Percentiles rank a stretch among this genome's conserved stretches.
Evolutionary conservation across 352 stramenopile species (phyloP).

Genomic region (Phytophthora hybrid): DNA sequence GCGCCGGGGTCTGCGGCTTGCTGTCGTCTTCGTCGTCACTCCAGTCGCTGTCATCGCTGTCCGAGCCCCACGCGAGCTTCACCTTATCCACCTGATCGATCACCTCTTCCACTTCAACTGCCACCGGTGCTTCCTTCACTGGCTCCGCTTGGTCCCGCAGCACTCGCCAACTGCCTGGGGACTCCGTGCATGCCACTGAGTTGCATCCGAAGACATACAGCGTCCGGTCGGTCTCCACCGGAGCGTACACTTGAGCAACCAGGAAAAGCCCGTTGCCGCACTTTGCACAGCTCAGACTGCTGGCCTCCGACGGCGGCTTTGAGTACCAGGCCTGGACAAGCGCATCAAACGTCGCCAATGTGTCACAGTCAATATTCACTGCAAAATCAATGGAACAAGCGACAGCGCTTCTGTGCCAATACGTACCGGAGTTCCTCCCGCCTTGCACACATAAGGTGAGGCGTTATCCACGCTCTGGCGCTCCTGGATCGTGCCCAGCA

Average conservation of each 20-base stretch:
- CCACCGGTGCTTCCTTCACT: conserved; percentile 6
- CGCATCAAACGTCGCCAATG: conserved; percentile 10
- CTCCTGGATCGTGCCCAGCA: conserved; percentile 78
- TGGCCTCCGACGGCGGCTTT: conserved; percentile 47
- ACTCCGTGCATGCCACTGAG: conserved; percentile 71
- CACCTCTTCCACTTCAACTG: conserved; percentile 20
- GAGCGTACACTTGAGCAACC: conserved; percentile 83
- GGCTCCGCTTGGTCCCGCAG: conserved; percentile 63
- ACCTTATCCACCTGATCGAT: conserved; percentile 26
- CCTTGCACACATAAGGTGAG: conserved; percentile 82
- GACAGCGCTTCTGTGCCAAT: not conserved
- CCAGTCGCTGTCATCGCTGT: conserved; percentile 79
- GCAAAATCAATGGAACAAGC: not conserved
- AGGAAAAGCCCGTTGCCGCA: conserved; percentile 71
- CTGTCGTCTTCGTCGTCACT: conserved; percentile 64
- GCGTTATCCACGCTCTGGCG: conserved; percentile 67
- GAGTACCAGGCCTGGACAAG: conserved; percentile 63
- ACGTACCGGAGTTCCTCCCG: conserved; percentile 76
- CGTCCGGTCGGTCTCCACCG: conserved; percentile 74
- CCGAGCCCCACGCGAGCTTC: conserved; percentile 44
- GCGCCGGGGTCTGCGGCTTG: conserved; percentile 16
- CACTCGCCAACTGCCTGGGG: conserved; percentile 75
- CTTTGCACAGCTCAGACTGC: conserved; percentile 59
- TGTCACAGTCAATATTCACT: not conserved
- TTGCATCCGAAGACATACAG: conserved; percentile 91